phyloP scores from a whole-genome alignment of 1,284 basidiomycete species.

The Rhodotorula sp. region DNA sequence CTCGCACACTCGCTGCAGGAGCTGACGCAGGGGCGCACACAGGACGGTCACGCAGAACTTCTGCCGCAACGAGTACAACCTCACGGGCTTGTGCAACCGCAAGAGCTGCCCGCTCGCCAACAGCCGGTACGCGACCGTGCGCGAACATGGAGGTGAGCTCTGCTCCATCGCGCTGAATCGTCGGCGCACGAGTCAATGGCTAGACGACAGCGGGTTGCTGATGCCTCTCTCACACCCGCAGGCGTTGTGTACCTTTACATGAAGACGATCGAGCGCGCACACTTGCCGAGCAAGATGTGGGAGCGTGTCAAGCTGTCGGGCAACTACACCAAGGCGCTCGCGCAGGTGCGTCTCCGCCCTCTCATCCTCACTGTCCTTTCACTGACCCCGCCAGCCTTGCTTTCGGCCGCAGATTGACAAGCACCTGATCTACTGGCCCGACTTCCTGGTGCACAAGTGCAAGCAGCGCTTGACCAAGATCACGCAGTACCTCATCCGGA shows the following conservation, averaged over 20 bases:
- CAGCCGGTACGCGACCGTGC: conserved; percentile 92
- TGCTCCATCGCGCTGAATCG: background rate
- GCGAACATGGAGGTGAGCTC: conserved; percentile 83
- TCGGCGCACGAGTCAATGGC: too few species aligned
- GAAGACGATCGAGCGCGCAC: conserved; percentile 97
- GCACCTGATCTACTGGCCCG: conserved; percentile 96
- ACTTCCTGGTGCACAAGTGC: conserved; percentile 96
- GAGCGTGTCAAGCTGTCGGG: conserved; percentile 90
- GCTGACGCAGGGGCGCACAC: conserved; percentile 17
- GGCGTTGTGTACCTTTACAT: conserved; percentile 93
- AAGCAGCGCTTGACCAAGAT: conserved; percentile 99
- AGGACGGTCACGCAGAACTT: conserved; percentile 95
- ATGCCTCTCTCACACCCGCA: conserved; percentile 48
- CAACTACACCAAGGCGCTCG: conserved; percentile 91
- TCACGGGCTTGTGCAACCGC: conserved; percentile 94
- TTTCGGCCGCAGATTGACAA: conserved; percentile 73
- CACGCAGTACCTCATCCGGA: conserved; percentile 98
- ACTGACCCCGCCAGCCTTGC: background rate
- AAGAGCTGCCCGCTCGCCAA: conserved; percentile 98
- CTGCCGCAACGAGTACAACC: conserved; percentile 98
- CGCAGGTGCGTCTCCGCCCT: conserved; percentile 64
- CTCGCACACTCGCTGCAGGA: background rate
- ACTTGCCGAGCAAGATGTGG: conserved; percentile 96
- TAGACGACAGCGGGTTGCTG: too few species aligned
- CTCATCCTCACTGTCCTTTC: background rate